Evolutionary conservation across 768 basidiomycete genomes (phyloP).

Genomic region (Boletus pseudo-olivaceus): DNA sequence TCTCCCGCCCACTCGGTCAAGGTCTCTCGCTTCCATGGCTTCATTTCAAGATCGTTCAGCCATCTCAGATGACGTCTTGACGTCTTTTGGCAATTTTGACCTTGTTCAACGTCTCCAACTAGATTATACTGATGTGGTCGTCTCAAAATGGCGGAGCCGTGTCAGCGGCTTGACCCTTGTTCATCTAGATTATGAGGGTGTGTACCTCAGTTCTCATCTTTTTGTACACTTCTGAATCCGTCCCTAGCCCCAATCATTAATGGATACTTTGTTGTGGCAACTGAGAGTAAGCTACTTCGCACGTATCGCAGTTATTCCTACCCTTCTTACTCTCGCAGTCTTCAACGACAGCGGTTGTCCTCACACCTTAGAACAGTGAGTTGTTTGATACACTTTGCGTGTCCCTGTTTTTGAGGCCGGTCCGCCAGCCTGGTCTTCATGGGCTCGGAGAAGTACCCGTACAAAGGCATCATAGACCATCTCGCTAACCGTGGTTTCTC

Average conservation of each 20-base stretch:
- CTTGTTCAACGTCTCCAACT: slow-evolving; percentile 72
- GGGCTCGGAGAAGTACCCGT: slow-evolving; percentile 93
- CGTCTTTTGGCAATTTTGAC: slow-evolving; percentile 76
- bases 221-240: slow-evolving; percentile 12
- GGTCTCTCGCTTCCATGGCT: slow-evolving; percentile 30
- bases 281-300: slow-evolving; percentile 64
- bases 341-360: slow-evolving; percentile 95
- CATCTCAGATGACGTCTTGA: slow-evolving; percentile 12
- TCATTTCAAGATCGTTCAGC: slow-evolving; percentile 17
- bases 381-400: slow-evolving; percentile 5
- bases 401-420: slow-evolving; percentile 1
- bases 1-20: neutral
- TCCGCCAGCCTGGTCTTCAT: slow-evolving; percentile 77
- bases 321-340: slow-evolving; percentile 44
- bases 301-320: neutral
- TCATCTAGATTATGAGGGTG: slow-evolving; percentile 88
- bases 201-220: slow-evolving; percentile 15
- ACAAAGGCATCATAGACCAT: slow-evolving; percentile 93
- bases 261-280: slow-evolving; percentile 85
- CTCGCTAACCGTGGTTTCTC: slow-evolving; percentile 94
- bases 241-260: slow-evolving; percentile 77
- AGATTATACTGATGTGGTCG: slow-evolving; percentile 70
- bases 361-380: slow-evolving; percentile 93
- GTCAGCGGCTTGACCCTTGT: slow-evolving; percentile 86
- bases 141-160: slow-evolving; percentile 88